Evolutionary conservation across 202 grass and related monocot species (phyloP), one percentile per base, ranked within the genome.

Genomic region (Brachypodium distachyon): DNA sequence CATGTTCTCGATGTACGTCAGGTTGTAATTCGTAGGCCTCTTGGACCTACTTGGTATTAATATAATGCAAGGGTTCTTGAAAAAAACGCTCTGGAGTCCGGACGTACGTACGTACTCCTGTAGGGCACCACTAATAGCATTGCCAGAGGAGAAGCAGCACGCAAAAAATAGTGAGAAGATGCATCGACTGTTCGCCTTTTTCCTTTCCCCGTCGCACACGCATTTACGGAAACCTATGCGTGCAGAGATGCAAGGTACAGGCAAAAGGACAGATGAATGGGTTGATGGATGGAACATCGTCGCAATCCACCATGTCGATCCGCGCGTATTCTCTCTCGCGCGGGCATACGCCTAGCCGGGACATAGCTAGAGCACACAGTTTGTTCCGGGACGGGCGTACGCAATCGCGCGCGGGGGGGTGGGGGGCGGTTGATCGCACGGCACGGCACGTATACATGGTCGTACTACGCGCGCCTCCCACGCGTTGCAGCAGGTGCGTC

Each of bases 261-360:
- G 36, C 13, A 16, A 74, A 14, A 10, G 18, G n/a, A 23, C 18
- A 0, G 42, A 43, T 6, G 14, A 46, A 49, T 22, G 70, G 73
- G 37, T 9, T n/a, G 54, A 75, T 31, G 76, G 61, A 78, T 25
- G 47, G 46, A 56, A 27, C 61, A 36, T 67, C 60, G 56, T 76
- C 27, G 0, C 6, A 3, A 4, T 63, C 74, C 40, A 22, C 28
- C 56, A 60, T 60, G 16, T 10, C 51, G 33, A 6, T 19, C 22
- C 38, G 27, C 2, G 39, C 39, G 13, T 43, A 17, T 17, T 8
- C 63, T 16, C 19, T 9, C 12, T 25, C 56, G 16, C 67, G 27
- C 6, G 29, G 9, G 3, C 40, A 44, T 14, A 73, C 34, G 50
- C 70, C 12, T 39, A 17, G 55, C 26, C 55, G 55, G 55, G n/a